Evolutionary conservation across 805 yeast genomes (phyloP).

Genomic region (Candida tallmaniae): DNA sequence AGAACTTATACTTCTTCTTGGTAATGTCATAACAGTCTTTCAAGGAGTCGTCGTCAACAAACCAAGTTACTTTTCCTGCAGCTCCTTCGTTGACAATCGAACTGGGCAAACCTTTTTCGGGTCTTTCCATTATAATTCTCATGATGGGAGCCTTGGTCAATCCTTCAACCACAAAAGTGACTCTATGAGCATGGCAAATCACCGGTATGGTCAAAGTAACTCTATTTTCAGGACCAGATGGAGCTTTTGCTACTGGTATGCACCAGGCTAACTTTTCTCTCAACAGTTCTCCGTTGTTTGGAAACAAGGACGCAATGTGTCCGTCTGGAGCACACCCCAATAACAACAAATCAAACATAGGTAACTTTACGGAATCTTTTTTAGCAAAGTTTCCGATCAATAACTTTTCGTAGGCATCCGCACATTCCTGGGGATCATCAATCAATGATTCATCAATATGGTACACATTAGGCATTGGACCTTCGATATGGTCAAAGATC

Average conservation of each 20-base stretch:
- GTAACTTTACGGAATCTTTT: conserved; percentile 92
- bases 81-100: conserved; percentile 92
- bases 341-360: conserved; percentile 86
- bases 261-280: conserved; percentile 95
- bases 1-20: conserved; percentile 64
- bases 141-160: conserved; percentile 90
- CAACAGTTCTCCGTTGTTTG: conserved; percentile 76
- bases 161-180: conserved; percentile 95
- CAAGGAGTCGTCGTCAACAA: conserved; percentile 91
- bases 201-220: conserved; percentile 92
- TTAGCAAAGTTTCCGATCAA: conserved; percentile 89
- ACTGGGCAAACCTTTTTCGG: conserved; percentile 93
- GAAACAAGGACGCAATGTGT: conserved; percentile 94
- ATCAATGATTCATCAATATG: conserved; percentile 78
- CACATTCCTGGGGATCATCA: conserved; percentile 84
- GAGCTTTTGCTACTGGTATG: conserved; percentile 87
- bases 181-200: conserved; percentile 87
- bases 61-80: conserved; percentile 97
- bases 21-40: conserved; percentile 68
- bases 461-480: conserved; percentile 63
- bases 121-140: conserved; percentile 90
- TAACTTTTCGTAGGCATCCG: conserved; percentile 85
- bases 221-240: conserved; percentile 75
- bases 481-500: conserved; percentile 65
- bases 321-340: conserved; percentile 99